Base-by-base conservation (phyloP, 352 stramenopile species). In the Globisporangium heterothallicum region DNA sequence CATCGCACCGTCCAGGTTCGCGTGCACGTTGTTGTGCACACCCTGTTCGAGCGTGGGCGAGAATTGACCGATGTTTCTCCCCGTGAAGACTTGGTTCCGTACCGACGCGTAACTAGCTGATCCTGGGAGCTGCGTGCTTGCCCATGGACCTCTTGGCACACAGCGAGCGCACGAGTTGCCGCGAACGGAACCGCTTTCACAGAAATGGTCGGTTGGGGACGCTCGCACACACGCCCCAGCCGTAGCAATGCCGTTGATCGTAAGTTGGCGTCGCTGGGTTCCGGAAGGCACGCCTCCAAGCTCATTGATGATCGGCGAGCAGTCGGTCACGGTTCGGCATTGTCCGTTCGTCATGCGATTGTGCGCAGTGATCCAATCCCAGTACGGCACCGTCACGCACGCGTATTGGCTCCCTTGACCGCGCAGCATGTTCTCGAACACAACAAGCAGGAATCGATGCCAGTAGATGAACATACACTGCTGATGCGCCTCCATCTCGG, bases 401-500 rank as follows among this genome's bases (percentile, higher is more conserved):
- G 64, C 70, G 30, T 69, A 92, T 36, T 69, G 36, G 0, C 56
- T 13, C 5, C 68, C 74, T 48, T 86, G 71, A 1, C 49, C 66
- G 36, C 81, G 84, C 4, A 94, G 62, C 78, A 94, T 91, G 63
- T 92, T 94, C 56, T 94, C 83, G 53, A 84, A 94, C 2, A 56
- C 75, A 0, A 74, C 30, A 2, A 94, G 65, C 16, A 91, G 68
- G 8, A 76, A 49, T 8, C 80, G 76, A 50, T 92, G 80, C 83
- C 83, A 94, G 63, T 86, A 89, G 44, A 88, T 68, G 63, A 91
- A 92, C 72, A 90, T 88, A 47, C 78, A 89, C 62, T 78, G 66
- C 18, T 64, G 53, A 41, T 86, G 70, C 7, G 72, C 75, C 26
- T 82, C 56, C 38, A 54, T 63, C 35, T 79, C 64, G 6, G 72